phyloP scores from a whole-genome alignment of 1,139 yeast genomes.

The Blastobotrys apis region DNA sequence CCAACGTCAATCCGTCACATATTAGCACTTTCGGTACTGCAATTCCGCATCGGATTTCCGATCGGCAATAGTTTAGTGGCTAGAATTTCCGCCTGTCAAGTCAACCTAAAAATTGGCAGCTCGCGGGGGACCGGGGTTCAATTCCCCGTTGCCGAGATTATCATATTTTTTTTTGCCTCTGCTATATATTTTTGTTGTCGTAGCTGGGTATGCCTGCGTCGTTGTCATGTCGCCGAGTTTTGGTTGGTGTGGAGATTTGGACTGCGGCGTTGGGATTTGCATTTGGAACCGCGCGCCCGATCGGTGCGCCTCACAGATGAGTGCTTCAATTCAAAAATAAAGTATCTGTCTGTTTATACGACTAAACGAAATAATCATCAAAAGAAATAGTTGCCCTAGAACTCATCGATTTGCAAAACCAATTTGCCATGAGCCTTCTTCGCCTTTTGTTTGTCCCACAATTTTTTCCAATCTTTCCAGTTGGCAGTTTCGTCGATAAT shows the following conservation, averaged over 20 bases:
- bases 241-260: no score
- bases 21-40: no score
- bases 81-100: slow-evolving; percentile 37
- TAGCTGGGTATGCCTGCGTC: no score
- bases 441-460: slow-evolving; percentile 44
- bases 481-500: slow-evolving; percentile 51
- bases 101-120: slow-evolving; percentile 24
- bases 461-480: slow-evolving; percentile 48
- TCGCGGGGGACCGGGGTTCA: slow-evolving; percentile 69
- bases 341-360: no score
- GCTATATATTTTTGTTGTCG: neutral
- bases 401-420: slow-evolving; percentile 33
- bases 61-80: slow-evolving; percentile 37
- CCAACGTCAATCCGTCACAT: no score
- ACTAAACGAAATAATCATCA: neutral
- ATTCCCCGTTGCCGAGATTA: slow-evolving; percentile 63
- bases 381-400: slow-evolving; percentile 10
- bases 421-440: slow-evolving; percentile 62
- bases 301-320: no score
- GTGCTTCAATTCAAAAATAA: no score
- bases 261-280: no score
- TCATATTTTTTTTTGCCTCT: slow-evolving; percentile 16
- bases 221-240: no score
- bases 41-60: no score
- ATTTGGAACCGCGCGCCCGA: no score